Conservation (phyloP, 305 asterid genomes). For the Salvia sclarea region DNA sequence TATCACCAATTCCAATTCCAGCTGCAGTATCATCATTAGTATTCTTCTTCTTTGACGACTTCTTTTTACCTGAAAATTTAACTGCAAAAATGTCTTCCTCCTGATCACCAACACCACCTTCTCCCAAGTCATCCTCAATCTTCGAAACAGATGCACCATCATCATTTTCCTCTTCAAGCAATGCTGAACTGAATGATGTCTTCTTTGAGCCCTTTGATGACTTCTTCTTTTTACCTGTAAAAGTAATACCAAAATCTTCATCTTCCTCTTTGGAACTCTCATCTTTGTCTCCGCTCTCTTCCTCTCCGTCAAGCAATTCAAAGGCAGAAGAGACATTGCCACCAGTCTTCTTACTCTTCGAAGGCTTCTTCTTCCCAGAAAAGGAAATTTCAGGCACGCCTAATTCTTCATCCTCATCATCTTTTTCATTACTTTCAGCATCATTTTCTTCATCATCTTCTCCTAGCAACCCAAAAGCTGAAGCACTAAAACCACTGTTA, state of each 20-base stretch:
- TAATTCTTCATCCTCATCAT: conserved; percentile 51
- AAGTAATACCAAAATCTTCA: conserved; percentile 40
- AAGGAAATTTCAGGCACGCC: conserved; percentile 42
- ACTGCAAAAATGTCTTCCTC: conserved; percentile 52
- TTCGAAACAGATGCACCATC: conserved; percentile 47
- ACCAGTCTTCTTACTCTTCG: conserved; percentile 53
- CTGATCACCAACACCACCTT: conserved; percentile 42
- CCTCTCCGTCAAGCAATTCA: conserved; percentile 52
- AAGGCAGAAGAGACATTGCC: conserved; percentile 42
- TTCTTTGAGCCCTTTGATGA: conserved; percentile 49
- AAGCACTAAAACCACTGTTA: conserved; percentile 42
- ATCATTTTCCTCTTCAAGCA: conserved; percentile 57
- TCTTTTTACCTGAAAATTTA: conserved; percentile 85
- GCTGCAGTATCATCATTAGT: conserved; percentile 34
- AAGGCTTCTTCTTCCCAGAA: conserved; percentile 61
- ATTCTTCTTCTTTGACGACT: conserved; percentile 72
- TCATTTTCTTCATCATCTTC: conserved; percentile 57
- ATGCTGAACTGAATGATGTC: conserved; percentile 46
- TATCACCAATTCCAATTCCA: conserved; percentile 40
- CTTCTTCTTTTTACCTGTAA: conserved; percentile 64
- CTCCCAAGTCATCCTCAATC: conserved; percentile 40
- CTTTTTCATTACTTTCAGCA: conserved; percentile 35
- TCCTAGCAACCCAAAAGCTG: conserved; percentile 61
- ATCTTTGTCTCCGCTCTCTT: conserved; percentile 39
- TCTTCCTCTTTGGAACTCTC: conserved; percentile 50